Evolutionary conservation across 345 rosid species (phyloP), one percentile per base, ranked within the genome.

Genomic region (Xanthoceras sorbifolium): DNA sequence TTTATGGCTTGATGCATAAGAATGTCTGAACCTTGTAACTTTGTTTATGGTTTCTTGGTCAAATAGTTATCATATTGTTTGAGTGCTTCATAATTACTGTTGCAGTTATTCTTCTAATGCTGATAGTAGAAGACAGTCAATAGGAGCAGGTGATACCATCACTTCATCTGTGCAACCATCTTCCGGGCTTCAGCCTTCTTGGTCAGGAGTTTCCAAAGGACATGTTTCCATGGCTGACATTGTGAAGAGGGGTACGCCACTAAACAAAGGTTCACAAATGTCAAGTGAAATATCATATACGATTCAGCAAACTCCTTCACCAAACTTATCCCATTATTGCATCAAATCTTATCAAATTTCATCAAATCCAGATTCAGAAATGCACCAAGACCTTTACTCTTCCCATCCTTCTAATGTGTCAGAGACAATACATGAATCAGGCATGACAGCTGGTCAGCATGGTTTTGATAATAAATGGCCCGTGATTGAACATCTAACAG

Each of bases 181-280:
- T 26, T 8, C 36, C 17, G 77, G 65, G 55, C 52, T 74, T 63
- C 85, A 85, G 66, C 25, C 85, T 67, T 26, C 76, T 17, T 72
- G 80, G 85, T 9, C 61, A 1, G 81, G 81, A 48, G 76, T 78
- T 69, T 14, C 83, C 63, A 25, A 74, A 32, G 84, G 82, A 26
- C 82, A 82, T 69, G 70, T 78, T 64, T 76, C 89, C 44, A 78
- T 84, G 86, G 89, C 83, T 75, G 87, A 84, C 55, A 76, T 83
- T 57, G 86, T 83, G 36, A 83, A 71, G 82, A 69, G 81, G 84
- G 85, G 85, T 55, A 55, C 54, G 76, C 82, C 70, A 25, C 55
- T 55, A 15, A 69, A 29, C 28, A 80, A 34, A 72, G 81, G 40
- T 28, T 80, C 80, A 8, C 77, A 77, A 55, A 42, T 22, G 62